Conservation (phyloP, 192 early-diverging fungal genomes). For the Backusella luteola region DNA sequence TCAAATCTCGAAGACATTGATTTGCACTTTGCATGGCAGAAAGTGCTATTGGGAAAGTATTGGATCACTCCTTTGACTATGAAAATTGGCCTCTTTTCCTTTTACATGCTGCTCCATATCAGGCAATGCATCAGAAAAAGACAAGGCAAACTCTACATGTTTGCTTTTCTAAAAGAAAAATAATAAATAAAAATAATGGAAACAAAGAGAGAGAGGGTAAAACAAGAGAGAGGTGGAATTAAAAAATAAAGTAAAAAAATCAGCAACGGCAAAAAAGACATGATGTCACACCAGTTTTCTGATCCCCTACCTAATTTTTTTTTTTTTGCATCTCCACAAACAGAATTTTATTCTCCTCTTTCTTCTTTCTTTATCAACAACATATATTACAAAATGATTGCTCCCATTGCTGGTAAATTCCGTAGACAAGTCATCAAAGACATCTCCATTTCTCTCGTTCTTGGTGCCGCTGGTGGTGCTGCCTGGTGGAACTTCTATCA, state of each 20-base stretch:
- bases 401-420: slow-evolving; percentile 50
- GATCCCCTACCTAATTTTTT: not conserved
- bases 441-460: slow-evolving; percentile 30
- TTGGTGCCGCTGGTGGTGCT: slow-evolving; percentile 43
- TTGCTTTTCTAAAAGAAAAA: too few species aligned
- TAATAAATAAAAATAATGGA: too few species aligned
- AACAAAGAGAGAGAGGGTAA: too few species aligned
- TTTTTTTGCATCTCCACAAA: not conserved
- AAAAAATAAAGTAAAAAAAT: not conserved
- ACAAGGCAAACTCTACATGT: too few species aligned
- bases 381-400: slow-evolving; percentile 27
- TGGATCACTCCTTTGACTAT: too few species aligned
- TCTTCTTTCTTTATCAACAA: not conserved
- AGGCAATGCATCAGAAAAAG: too few species aligned
- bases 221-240: too few species aligned
- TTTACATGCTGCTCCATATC: too few species aligned
- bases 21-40: too few species aligned
- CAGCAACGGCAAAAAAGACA: not conserved
- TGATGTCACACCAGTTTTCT: not conserved
- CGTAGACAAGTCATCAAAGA: slow-evolving; percentile 43
- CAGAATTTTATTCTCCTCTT: not conserved
- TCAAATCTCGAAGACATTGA: too few species aligned
- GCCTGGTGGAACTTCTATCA: slow-evolving; percentile 45
- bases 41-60: too few species aligned
- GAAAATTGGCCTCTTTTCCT: too few species aligned